Evolutionary conservation across 129 eudicot species (phyloP), one percentile per base, ranked within the genome.

Genomic region (Helichrysum umbraculigerum): DNA sequence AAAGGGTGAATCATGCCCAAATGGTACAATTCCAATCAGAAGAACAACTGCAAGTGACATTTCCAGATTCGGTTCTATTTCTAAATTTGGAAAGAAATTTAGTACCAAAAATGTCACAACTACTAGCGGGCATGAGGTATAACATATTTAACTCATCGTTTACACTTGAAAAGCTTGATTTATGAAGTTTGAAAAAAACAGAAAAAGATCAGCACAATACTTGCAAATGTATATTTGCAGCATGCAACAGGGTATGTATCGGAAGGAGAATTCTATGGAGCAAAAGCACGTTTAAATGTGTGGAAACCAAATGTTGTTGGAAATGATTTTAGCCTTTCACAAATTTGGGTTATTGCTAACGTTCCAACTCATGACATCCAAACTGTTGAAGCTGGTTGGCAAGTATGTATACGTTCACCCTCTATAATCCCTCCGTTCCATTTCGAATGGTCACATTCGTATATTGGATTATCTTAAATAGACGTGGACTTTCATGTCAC

Each of bases 341-440:
- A 90, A 77, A 66, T 93, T 65, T 90, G 98, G 98, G 89, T 90
- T 28, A 84, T 85, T 7, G 74, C 84, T 63, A 96, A 91, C 12
- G 79, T 86, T 11, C 85, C 88, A 83, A 86, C 81, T 6, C 78
- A 76, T 81, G 87, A 78, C 72, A 83, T 79, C 22, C 88, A 92
- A 80, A 87, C 92, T 64, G 80, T 93, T 82, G 96, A 90, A 93
- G 97, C 96, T 82, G 98, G 98, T 72, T 93, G 98, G 98, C 97
- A 90, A 87, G 98, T 70, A 88, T 12, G 14, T 39, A 39, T 39
- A 39, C 0, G 14, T 39, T 8, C 14, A 2, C 12, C 44, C 12
- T 39, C 14, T 32, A 2, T 32, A 32, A 25, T 25, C 28, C 28
- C 28, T 25, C 28, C 28, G 0, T 25, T 25, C 28, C 28, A 25